A percentile compares a stretch with the other conserved stretches of the same genome.
Evolutionary conservation across 2,329 filamentous ascomycete genomes (phyloP).

Genomic region (Golovinomyces cichoracearum): DNA sequence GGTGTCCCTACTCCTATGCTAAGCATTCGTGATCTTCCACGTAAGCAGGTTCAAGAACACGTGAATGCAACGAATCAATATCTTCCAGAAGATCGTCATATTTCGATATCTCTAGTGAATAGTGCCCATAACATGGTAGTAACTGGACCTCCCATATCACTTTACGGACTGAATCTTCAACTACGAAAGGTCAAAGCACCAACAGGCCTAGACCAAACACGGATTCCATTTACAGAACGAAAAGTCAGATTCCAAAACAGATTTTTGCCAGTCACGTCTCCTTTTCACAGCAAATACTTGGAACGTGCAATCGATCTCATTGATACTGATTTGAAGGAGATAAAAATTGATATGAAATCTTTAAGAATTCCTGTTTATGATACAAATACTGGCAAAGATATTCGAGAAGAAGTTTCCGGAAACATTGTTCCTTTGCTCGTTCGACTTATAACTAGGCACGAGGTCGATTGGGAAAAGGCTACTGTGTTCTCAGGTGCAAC

Average conservation of each 20-base stretch:
- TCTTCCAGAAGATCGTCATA: constrained; percentile 73
- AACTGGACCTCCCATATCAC: constrained; percentile 78
- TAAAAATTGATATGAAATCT: constrained; percentile 45
- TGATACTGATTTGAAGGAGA: constrained; percentile 60
- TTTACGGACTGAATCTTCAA: constrained; percentile 87
- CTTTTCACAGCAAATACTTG: constrained; percentile 93
- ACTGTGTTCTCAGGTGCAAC: constrained; percentile 77
- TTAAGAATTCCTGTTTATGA: constrained; percentile 72
- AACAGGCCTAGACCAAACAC: constrained; percentile 87
- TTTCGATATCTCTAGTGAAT: constrained; percentile 85
- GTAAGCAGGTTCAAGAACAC: constrained; percentile 75
- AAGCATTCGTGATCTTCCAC: constrained; percentile 78
- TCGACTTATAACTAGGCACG: constrained; percentile 78
- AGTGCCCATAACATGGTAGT: constrained; percentile 93
- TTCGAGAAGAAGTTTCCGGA: constrained; percentile 41
- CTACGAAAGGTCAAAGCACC: constrained; percentile 91
- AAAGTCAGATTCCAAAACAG: constrained; percentile 93
- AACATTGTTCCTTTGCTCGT: constrained; percentile 70
- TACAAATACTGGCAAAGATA: constrained; percentile 67
- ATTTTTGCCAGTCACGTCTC: constrained; percentile 89
- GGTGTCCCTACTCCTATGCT: constrained; percentile 94
- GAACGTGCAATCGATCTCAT: constrained; percentile 58
- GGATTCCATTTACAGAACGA: constrained; percentile 79
- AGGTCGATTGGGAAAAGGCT: constrained; percentile 88
- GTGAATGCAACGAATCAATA: constrained; percentile 95